phyloP scores from a whole-genome alignment of 2,329 filamentous ascomycete genomes.

The Madurella mycetomatis region DNA sequence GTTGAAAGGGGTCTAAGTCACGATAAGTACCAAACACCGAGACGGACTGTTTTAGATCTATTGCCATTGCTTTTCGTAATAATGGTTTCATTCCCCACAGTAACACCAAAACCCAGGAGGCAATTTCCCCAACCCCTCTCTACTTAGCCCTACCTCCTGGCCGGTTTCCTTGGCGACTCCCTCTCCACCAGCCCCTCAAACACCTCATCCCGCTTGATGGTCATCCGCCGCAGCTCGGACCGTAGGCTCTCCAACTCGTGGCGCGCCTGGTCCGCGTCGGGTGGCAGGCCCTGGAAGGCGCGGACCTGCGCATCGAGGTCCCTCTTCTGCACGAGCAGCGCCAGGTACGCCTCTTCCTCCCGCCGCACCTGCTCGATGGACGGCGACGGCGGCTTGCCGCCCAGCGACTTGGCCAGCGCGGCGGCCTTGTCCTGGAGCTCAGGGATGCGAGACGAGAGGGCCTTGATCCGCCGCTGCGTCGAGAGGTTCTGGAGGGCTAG shows the following conservation, averaged over 20 bases:
- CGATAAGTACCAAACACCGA: too few relatives aligned
- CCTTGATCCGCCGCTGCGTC: constrained; percentile 65
- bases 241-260: constrained; percentile 65
- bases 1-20: too few relatives aligned
- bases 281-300: constrained; percentile 67
- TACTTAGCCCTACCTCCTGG: background rate
- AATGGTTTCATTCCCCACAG: too few relatives aligned
- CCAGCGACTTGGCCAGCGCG: constrained; percentile 35
- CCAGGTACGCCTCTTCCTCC: constrained; percentile 56
- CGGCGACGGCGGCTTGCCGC: constrained; percentile 34
- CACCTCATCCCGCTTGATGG: constrained; percentile 61
- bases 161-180: constrained; percentile 48
- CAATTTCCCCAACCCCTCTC: background rate
- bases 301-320: constrained; percentile 58
- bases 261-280: constrained; percentile 63
- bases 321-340: constrained; percentile 54
- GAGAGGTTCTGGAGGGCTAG: constrained; percentile 69
- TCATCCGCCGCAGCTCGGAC: constrained; percentile 57
- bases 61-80: too few relatives aligned
- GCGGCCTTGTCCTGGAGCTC: constrained; percentile 59
- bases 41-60: too few relatives aligned
- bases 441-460: constrained; percentile 60
- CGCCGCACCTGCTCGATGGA: constrained; percentile 54
- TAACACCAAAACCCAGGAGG: background rate
- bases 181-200: constrained; percentile 70